Conservation (phyloP, 345 rosid species). For the Camelina sativa region DNA sequence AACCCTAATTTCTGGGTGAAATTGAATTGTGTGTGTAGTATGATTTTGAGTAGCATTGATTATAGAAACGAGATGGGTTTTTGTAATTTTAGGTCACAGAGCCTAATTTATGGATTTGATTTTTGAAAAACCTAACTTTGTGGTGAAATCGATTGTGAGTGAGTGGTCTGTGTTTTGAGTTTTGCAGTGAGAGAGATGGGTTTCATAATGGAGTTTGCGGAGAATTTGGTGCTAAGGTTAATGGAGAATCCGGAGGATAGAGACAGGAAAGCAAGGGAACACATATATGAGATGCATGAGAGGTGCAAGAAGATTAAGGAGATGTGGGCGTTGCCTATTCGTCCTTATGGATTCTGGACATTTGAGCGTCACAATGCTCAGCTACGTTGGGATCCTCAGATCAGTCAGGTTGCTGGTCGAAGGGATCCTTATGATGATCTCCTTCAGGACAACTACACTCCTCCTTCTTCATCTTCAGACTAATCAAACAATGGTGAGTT, state of each 20-base stretch:
- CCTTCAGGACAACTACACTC: conserved; percentile 50
- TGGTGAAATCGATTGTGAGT: conserved; percentile 1
- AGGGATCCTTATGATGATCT: conserved; percentile 98
- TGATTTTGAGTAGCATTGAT: not conserved
- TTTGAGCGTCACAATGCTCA: conserved; percentile 95
- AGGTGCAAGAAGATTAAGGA: conserved; percentile 89
- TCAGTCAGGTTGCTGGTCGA: conserved; percentile 92
- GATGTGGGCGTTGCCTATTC: conserved; percentile 95
- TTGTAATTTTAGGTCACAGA: not conserved
- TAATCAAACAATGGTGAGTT: conserved; percentile 25
- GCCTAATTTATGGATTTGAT: not conserved
- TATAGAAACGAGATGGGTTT: conserved; percentile 54
- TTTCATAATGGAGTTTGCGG: conserved; percentile 94
- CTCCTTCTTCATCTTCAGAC: conserved; percentile 39
- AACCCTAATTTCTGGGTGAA: conserved; percentile 10
- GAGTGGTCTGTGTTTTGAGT: not conserved
- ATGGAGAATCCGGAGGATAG: conserved; percentile 98
- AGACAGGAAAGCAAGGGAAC: conserved; percentile 83
- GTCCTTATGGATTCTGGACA: conserved; percentile 98
- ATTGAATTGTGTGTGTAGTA: not conserved
- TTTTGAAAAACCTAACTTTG: not conserved
- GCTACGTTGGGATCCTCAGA: conserved; percentile 94
- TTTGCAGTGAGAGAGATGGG: conserved; percentile 59
- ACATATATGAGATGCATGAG: conserved; percentile 67
- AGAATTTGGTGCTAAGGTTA: conserved; percentile 77